Evolutionary conservation across 148 eudicot genomes (phyloP), one percentile per base, ranked within the genome.

Genomic region (Hydrangea macrophylla): DNA sequence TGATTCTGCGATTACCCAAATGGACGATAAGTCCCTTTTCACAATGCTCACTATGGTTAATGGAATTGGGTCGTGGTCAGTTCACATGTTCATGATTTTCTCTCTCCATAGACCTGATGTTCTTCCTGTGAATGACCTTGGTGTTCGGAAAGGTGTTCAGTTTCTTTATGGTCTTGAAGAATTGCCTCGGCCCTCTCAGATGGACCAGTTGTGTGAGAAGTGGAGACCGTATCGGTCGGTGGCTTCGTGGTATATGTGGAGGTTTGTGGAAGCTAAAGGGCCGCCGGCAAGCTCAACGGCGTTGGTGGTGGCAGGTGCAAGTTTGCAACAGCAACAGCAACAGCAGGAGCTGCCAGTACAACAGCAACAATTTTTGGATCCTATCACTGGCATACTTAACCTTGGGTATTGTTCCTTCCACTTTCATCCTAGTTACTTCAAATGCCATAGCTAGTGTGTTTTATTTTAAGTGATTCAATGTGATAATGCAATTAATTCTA

Each of bases 11-110:
- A 85, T 85, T 25, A 35, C 77, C 0, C 66, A 48, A n/a, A 72
- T 85, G 80, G 89, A 85, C 71, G 89, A 85, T 70, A 82, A 85
- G 72, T 82, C 86, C 0, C 70, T 85, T 45, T 85, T 82, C 59
- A 82, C 86, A 8, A 85, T 82, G 89, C 57, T 85, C 22, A 85
- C 89, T 0, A 85, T 85, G 86, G 89, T 85, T 28, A 85, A 82
- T 67, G 89, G 89, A 1, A 85, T 85, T 60, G 89, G 89, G 3
- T 80, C 86, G 0, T 85, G 89, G 89, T 82, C 86, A 6, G 89
- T 85, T 33, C 89, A 85, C 28, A 85, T 85, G 89, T 85, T 85
- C 35, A 82, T 85, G 84, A 82, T 85, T 9, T 84, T 82, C 48
- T 79, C 89, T 0, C 58, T 85, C 45, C 86, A 85, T 54, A 73